Conservation (phyloP, 106 monocot species). For the Hemerocallis citrina region DNA sequence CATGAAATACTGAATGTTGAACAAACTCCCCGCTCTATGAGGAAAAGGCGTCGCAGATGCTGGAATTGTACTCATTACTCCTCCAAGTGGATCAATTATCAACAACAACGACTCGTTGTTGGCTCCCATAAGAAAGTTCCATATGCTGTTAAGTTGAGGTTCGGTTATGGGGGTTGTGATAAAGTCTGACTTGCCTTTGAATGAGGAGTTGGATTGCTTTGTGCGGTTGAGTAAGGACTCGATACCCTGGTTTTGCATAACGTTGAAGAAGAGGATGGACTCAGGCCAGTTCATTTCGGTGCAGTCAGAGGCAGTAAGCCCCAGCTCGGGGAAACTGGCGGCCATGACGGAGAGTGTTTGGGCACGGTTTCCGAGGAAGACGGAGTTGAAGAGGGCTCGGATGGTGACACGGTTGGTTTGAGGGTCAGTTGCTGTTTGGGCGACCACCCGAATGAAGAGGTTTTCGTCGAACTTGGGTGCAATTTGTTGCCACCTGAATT, state of each 20-base stretch:
- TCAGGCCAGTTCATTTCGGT: slow-evolving; percentile 14
- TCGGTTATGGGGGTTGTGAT: slow-evolving; percentile 1
- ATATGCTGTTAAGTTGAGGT: neutral
- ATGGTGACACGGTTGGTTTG: neutral
- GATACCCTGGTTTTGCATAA: neutral
- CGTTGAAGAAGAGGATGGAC: neutral
- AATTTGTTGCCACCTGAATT: slow-evolving; percentile 14
- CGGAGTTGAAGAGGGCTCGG: neutral
- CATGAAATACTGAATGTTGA: slow-evolving; percentile 32
- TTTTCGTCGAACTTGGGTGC: slow-evolving; percentile 1
- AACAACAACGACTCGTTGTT: neutral
- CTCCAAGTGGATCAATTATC: slow-evolving; percentile 25
- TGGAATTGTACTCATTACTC: slow-evolving; percentile 16
- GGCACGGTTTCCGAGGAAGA: slow-evolving; percentile 5
- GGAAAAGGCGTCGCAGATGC: slow-evolving; percentile 35
- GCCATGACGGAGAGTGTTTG: neutral
- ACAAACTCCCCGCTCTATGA: slow-evolving; percentile 36
- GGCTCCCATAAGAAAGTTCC: neutral
- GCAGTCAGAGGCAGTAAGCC: slow-evolving; percentile 5
- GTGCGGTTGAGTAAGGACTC: neutral
- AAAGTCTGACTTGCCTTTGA: slow-evolving; percentile 20
- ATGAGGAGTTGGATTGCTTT: neutral
- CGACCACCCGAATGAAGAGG: slow-evolving; percentile 2
- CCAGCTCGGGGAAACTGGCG: slow-evolving; percentile 13
- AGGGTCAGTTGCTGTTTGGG: neutral